Conservation (phyloP, 2,329 filamentous ascomycete species). For the Aspergillus fumigatus region DNA sequence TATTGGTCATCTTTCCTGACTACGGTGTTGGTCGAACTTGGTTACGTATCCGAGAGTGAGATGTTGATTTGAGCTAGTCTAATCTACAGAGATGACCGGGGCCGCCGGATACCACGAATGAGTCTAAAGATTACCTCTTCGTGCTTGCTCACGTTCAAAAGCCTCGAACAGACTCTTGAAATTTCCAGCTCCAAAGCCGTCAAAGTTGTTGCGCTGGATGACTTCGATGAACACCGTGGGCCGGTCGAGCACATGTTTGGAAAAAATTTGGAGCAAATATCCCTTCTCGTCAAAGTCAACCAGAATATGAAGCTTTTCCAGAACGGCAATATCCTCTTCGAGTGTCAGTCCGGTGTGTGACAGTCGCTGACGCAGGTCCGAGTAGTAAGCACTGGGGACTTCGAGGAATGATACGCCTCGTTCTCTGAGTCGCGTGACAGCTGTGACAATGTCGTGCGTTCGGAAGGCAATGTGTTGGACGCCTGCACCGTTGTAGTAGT, state of each 20-base stretch:
- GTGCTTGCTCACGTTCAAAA: conserved; percentile 82
- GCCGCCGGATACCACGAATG: not conserved
- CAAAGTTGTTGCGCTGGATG: conserved; percentile 82
- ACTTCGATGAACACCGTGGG: conserved; percentile 93
- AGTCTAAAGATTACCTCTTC: conserved; percentile 68
- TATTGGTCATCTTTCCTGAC: no score
- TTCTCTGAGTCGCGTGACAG: conserved; percentile 67
- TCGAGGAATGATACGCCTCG: conserved; percentile 83
- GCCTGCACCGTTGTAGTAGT: conserved; percentile 80
- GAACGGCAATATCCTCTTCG: conserved; percentile 68
- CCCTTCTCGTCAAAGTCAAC: conserved; percentile 90
- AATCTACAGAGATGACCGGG: not conserved
- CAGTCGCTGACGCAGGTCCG: conserved; percentile 64
- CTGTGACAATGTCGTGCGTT: conserved; percentile 68
- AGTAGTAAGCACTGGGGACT: conserved; percentile 79
- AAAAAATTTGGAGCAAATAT: conserved; percentile 70
- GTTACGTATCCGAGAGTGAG: no score
- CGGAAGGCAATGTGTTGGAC: conserved; percentile 88
- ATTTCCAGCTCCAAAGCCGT: conserved; percentile 86
- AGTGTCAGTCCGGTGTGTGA: conserved; percentile 54
- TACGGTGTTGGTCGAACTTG: no score
- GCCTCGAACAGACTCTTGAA: conserved; percentile 92
- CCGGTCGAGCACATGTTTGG: conserved; percentile 82
- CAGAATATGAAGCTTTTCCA: conserved; percentile 73
- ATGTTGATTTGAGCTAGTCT: not conserved